Evolutionary conservation across 768 basidiomycete genomes (phyloP), one percentile per base, ranked within the genome.

Genomic region (Mycena alexandri): DNA sequence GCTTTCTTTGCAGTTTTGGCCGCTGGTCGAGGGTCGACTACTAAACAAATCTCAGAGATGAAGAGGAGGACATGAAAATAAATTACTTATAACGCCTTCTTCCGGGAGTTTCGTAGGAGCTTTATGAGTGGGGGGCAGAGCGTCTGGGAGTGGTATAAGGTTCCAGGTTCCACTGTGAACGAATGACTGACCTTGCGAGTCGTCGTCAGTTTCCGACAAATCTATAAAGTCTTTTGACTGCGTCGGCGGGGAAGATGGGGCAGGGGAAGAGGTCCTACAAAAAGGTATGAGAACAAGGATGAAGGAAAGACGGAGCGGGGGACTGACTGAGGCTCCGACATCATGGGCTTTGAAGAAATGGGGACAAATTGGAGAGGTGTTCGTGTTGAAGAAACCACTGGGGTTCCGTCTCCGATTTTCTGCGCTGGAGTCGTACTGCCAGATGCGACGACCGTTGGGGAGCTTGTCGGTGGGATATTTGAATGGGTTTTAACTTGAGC

Each of bases 101-200:
- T 46, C 52, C 16, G 12, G 42, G 24, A 38, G 33, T 55, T 21
- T 57, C 42, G 34, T 41, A 6, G 61, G 33, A 33, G 63, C 44
- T 22, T 47, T 17, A 43, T 44, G 17, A 61, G 47, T 19, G 13
- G 47, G 41, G 29, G 41, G 9, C 55, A 42, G n/a, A 9, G 44
- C 22, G 41, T 21, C 50, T 41, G 71, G 42, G 60, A 50, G 71
- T 73, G 70, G 7, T 13, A 19, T 59, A 44, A 17, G 54, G 50
- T 3, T 29, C 3, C 14, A 47, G 47, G 44, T 25, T 29, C 22
- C 17, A 12, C 13, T 8, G 21, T 25, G n/a, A 54, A 55, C 5
- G 13, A 21, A 44, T 47, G 25, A 41, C 50, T 51, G 19, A 80
- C 82, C 78, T 79, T 81, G 79, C 5, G 81, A 80, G 51, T 81